phyloP scores from a whole-genome alignment of 2,329 filamentous ascomycete species.

The Chrysoporthe cubensis region DNA sequence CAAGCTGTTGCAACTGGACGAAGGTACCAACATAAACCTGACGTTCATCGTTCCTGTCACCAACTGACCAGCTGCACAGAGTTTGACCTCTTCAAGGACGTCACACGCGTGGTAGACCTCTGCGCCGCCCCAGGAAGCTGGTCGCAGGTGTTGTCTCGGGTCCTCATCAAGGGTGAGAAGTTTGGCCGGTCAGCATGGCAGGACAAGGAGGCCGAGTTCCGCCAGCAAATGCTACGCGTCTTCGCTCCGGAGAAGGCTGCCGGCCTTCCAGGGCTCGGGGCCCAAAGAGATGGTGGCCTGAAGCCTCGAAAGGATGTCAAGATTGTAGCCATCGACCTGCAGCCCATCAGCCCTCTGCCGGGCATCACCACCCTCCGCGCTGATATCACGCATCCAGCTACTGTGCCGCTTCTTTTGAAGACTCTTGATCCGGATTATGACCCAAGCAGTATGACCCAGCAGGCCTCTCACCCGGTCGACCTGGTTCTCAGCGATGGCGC shows the following conservation, averaged over 20 bases:
- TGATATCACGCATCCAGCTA: conserved; percentile 96
- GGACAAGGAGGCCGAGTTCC: conserved; percentile 73
- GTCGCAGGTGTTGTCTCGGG: conserved; percentile 93
- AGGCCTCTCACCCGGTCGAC: conserved; percentile 79
- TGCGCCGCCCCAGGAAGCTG: conserved; percentile 96
- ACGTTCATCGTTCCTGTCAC: conserved; percentile 18
- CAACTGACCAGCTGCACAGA: conserved; percentile 53
- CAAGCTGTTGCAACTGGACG: conserved; percentile 94
- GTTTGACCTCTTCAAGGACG: conserved; percentile 89
- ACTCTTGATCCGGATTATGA: conserved; percentile 78
- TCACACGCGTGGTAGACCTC: conserved; percentile 91
- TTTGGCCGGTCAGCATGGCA: conserved; percentile 88
- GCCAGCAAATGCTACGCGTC: conserved; percentile 62
- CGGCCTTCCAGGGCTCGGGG: conserved; percentile 14
- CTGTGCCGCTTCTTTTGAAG: conserved; percentile 83
- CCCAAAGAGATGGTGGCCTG: conserved; percentile 34
- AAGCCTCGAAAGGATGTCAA: conserved; percentile 73
- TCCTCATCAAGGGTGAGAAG: conserved; percentile 90
- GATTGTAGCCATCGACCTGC: conserved; percentile 93
- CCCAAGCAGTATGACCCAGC: conserved; percentile 46
- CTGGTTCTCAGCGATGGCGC: conserved; percentile 94
- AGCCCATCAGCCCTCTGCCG: conserved; percentile 91
- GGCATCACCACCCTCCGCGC: conserved; percentile 92
- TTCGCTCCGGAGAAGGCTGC: conserved; percentile 42
- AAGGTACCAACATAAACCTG: conserved; percentile 50